phyloP scores from a whole-genome alignment of 768 basidiomycete genomes.

The Lepiota venenata region DNA sequence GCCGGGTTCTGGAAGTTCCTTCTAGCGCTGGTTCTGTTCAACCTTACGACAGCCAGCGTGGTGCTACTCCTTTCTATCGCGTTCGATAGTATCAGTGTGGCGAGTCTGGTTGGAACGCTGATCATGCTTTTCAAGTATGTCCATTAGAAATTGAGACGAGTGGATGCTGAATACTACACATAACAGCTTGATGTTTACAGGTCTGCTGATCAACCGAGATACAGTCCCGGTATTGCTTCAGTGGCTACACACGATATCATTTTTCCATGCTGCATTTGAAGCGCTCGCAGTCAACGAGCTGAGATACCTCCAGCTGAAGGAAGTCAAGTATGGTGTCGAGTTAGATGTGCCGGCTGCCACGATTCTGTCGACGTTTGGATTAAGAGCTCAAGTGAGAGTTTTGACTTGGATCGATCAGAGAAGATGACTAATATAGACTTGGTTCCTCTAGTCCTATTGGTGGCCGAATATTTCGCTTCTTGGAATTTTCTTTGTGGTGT shows the following conservation, averaged over 20 bases:
- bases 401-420: constrained; percentile 14
- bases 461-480: constrained; percentile 93
- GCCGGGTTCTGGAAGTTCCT: constrained; percentile 97
- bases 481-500: constrained; percentile 80
- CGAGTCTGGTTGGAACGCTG: constrained; percentile 90
- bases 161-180: not conserved
- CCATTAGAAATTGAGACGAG: not conserved
- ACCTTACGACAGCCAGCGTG: constrained; percentile 91
- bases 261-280: constrained; percentile 99
- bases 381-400: constrained; percentile 71
- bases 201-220: constrained; percentile 91
- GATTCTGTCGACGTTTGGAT: constrained; percentile 91
- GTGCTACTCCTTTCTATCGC: constrained; percentile 89
- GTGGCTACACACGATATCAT: constrained; percentile 90
- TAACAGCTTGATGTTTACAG: constrained; percentile 87
- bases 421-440: constrained; percentile 5
- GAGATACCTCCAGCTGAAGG: constrained; percentile 88
- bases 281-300: constrained; percentile 97
- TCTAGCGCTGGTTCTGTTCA: constrained; percentile 93
- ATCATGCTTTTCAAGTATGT: constrained; percentile 98
- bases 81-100: constrained; percentile 82
- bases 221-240: constrained; percentile 67
- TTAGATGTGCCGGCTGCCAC: constrained; percentile 95
- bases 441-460: constrained; percentile 76
- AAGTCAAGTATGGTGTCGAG: constrained; percentile 95